Conservation (phyloP, 352 stramenopile species). For the Phytophthora nicotianae region DNA sequence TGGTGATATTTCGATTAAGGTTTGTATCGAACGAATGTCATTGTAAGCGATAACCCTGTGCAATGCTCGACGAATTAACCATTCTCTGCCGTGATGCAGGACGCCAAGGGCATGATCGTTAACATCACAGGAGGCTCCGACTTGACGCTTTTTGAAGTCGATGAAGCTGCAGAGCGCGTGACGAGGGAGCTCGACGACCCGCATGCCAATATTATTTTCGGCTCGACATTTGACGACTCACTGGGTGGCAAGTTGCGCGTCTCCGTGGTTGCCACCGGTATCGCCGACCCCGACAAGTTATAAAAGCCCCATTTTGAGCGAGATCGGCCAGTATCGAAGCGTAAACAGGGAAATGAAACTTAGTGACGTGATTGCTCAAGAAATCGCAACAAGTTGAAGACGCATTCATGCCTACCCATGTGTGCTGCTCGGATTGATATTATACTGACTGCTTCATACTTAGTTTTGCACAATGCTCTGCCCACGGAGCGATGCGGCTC, state of each 20-base stretch:
- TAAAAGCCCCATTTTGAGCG: conserved; percentile 38
- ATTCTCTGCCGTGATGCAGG: conserved; percentile 30
- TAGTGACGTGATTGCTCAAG: conserved; percentile 9
- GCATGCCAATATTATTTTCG: conserved; percentile 90
- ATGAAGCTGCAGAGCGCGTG: conserved; percentile 86
- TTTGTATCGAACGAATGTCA: conserved; percentile 25
- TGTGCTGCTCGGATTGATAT: conserved; percentile 32
- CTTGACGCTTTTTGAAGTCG: conserved; percentile 93
- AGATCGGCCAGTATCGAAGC: conserved; percentile 1
- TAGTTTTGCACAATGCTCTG: conserved; percentile 41
- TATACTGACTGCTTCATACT: conserved; percentile 47
- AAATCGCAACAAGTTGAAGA: conserved; percentile 4
- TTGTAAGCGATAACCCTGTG: neutral
- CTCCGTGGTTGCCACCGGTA: conserved; percentile 88
- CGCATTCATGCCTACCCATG: conserved; percentile 6
- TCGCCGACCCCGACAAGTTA: conserved; percentile 81
- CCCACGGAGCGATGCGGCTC: conserved; percentile 24
- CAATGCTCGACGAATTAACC: neutral
- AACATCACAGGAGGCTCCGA: conserved; percentile 95
- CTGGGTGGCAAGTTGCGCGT: conserved; percentile 84
- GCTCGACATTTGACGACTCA: conserved; percentile 85
- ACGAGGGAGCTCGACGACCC: conserved; percentile 88
- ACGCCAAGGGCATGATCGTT: conserved; percentile 94
- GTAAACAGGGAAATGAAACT: conserved; percentile 11
- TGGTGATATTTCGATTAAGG: conserved; percentile 90